Conservation (phyloP, 345 rosid genomes). For the Arabidopsis suecica region DNA sequence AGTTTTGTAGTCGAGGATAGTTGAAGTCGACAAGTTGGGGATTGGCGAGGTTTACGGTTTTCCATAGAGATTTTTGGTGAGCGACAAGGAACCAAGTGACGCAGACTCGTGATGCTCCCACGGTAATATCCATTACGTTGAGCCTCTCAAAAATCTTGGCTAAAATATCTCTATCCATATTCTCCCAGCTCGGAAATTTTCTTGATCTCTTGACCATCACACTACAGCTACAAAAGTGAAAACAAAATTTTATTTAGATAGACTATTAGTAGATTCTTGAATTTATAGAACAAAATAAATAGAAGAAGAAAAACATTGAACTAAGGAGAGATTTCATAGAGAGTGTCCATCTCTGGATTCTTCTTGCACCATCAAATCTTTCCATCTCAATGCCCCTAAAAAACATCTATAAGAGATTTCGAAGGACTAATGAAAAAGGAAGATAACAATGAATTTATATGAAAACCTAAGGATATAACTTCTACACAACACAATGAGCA, state of each 20-base stretch:
- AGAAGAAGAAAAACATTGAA: neutral
- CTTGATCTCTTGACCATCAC: neutral
- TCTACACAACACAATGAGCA: slow-evolving; percentile 7
- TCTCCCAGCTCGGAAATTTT: slow-evolving; percentile 2
- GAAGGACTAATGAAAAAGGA: neutral
- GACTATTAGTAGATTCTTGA: neutral
- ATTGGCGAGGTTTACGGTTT: slow-evolving; percentile 6
- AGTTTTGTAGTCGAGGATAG: too few species aligned
- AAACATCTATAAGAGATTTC: neutral
- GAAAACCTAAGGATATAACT: slow-evolving; percentile 6
- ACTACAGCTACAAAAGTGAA: too few species aligned
- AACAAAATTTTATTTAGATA: slow-evolving; percentile 8
- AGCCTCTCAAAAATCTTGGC: slow-evolving; percentile 20
- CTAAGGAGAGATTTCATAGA: slow-evolving; percentile 5
- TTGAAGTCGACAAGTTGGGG: too few species aligned
- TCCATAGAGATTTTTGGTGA: slow-evolving; percentile 18
- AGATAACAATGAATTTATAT: neutral
- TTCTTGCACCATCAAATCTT: slow-evolving; percentile 13
- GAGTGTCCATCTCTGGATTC: slow-evolving; percentile 12
- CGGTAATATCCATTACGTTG: neutral
- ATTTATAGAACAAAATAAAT: neutral
- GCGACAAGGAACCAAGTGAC: slow-evolving; percentile 24
- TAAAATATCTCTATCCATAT: slow-evolving; percentile 8
- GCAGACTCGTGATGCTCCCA: slow-evolving; percentile 25
- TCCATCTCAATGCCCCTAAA: slow-evolving; percentile 9